Percentiles rank a stretch among this genome's conserved stretches.
Conservation (phyloP, 169 alveolate species). For the Babesia bigemina region DNA sequence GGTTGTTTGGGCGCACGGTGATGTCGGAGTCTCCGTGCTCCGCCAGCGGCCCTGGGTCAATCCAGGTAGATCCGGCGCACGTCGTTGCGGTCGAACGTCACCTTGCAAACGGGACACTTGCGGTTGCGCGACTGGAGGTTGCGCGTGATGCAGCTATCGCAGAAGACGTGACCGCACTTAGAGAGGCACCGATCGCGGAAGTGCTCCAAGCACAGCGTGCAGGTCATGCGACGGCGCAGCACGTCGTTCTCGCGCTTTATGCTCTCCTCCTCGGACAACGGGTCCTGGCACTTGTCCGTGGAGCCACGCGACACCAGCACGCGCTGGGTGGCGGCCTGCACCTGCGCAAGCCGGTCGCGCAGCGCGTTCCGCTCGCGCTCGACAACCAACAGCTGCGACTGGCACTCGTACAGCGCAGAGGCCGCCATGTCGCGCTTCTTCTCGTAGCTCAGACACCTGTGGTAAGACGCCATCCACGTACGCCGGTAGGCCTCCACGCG, state of each 20-base stretch:
- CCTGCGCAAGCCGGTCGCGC: neutral
- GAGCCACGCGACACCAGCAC: neutral
- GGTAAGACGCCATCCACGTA: constrained; percentile 32
- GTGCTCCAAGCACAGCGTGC: constrained; percentile 81
- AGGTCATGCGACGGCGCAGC: constrained; percentile 75
- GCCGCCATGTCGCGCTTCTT: constrained; percentile 56
- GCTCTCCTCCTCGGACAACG: neutral
- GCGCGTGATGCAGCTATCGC: constrained; percentile 70
- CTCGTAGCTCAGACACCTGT: constrained; percentile 28
- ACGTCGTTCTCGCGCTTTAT: constrained; percentile 71
- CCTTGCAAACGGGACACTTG: constrained; percentile 80
- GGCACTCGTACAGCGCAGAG: constrained; percentile 62
- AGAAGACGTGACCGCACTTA: constrained; percentile 84
- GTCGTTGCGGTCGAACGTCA: constrained; percentile 76
- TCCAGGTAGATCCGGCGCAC: constrained; percentile 69
- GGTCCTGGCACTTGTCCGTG: neutral
- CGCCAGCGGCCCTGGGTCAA: neutral
- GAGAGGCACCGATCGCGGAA: constrained; percentile 77
- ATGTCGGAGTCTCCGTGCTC: neutral
- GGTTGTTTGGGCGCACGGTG: neutral
- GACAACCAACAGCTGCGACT: constrained; percentile 38
- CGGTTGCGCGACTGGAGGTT: constrained; percentile 75
- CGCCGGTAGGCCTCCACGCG: constrained; percentile 25
- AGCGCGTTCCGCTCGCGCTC: constrained; percentile 38
- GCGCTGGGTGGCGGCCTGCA: neutral